Conservation (phyloP, 2,329 filamentous ascomycete species). For the Ophiostoma triangulosporum region DNA sequence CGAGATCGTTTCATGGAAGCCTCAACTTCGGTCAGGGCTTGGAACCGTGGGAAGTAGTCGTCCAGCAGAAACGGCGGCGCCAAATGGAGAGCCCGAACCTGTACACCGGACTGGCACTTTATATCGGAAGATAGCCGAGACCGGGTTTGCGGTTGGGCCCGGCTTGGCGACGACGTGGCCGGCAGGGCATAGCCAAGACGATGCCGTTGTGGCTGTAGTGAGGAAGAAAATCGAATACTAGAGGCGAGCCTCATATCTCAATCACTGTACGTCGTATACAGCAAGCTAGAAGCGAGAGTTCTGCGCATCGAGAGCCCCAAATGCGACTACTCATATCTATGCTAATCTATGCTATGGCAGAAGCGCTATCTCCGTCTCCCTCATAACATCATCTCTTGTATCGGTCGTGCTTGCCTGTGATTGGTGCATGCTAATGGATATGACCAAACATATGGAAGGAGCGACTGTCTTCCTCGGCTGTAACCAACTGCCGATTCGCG, state of each 20-base stretch:
- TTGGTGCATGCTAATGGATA: too few relatives aligned
- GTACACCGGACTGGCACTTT: background rate
- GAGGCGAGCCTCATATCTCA: background rate
- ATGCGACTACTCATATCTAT: too few relatives aligned
- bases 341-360: too few relatives aligned
- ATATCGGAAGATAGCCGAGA: too few relatives aligned
- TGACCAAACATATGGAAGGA: background rate
- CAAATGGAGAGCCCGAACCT: slow-evolving; percentile 30
- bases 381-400: too few relatives aligned
- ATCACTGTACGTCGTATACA: background rate
- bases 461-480: background rate
- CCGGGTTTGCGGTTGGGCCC: background rate
- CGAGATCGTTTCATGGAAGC: slow-evolving; percentile 58
- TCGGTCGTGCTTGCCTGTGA: too few relatives aligned
- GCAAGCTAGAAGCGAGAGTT: too few relatives aligned
- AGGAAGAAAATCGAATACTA: background rate
- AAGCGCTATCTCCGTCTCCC: too few relatives aligned
- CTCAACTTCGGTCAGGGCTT: slow-evolving; percentile 52
- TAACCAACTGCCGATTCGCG: background rate
- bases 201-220: background rate
- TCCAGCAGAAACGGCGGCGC: slow-evolving; percentile 58
- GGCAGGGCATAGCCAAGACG: background rate
- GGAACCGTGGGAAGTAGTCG: slow-evolving; percentile 60
- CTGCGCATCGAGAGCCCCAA: too few relatives aligned
- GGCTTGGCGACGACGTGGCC: background rate